Base-by-base conservation (phyloP, 73 alveolate species). In the Stentor roeselii region DNA sequence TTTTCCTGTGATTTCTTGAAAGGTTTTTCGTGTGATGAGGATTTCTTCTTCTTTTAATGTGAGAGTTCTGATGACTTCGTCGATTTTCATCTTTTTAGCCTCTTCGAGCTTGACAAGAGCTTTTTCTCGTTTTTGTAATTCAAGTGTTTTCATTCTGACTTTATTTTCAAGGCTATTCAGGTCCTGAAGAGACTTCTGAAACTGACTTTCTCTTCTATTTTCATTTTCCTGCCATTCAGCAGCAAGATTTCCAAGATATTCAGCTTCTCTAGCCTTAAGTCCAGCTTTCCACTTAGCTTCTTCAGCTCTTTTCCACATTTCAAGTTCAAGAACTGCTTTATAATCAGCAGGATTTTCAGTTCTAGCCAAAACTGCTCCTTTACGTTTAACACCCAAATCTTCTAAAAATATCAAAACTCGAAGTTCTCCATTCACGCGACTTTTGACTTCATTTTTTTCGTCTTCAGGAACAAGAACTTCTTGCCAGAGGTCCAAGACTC, bases 251-350 rank as follows among this genome's bases (percentile, higher is more conserved):
- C 95, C 95, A 35, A 95, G 86, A 60, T 90, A 78, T 83, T 95
- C 98, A 42, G 84, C 91, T 90, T 95, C 99, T 3, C 86, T 67
- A 78, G 93, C 96, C 78, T 94, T 94, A n/a, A 95, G 82, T 86
- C 90, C 89, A 38, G 97, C 95, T 86, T 95, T 95, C 87, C 94
- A 95, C 80, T 93, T 95, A 15, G 96, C 90, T 86, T 95, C 97
- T 86, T 95, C 98, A 1, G 98, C 92, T 87, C 97, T 83, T 88
- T 95, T 95, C 98, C 99, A 95, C 2, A 93, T 90, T 85, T 95
- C 99, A 59, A 95, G 90, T 76, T 94, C 95, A 84, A 88, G 92
- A 38, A 86, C 97, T 40, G 91, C 93, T 37, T 95, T 87, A 89
- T 90, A 89, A 37, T 94, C 98, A 76, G 78, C 90, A 83, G 86